Base-by-base conservation (phyloP, 768 basidiomycete genomes). In the Agrocybe pediades region DNA sequence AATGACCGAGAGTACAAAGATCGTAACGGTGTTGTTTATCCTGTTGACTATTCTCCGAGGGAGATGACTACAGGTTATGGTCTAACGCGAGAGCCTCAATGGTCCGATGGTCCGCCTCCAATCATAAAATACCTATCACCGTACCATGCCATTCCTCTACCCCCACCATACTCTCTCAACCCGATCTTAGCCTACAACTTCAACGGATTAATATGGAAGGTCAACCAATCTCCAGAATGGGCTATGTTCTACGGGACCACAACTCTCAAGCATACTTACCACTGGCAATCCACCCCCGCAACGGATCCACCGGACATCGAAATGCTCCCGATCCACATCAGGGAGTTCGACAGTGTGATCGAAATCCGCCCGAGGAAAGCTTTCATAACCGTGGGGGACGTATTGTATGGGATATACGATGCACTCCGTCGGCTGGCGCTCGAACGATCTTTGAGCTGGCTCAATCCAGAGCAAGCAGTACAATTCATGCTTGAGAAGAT, bases 221-320 rank as follows among this genome's bases (percentile, higher is more conserved):
- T 50, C 6, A 26, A 50, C 16, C 49, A 50, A n/a, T 25, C 49
- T 15, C 40, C 49, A 0, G 11, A 50, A 17, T 42, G n/a, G 9
- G 49, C 49, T 8, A n/a, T n/a, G 23, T 24, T 24, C 7, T 15
- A 40, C 3, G 49, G 39, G 15, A 27, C n/a, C 39, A 26, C 40
- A 3, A 17, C 23, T 24, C 26, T 26, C 17, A 13, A n/a, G 15
- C 11, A 23, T 24, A n/a, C 36, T 1, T 50, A 50, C 39, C 49
- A 50, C 49, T 50, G 49, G 49, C 40, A 50, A 19, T 42, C 41
- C 3, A 6, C 11, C 1, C 40, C 49, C 15, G 49, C 49, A 6
- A 50, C 49, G 0, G 17, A 41, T 16, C 49, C 49, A 2, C 9
- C n/a, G 23, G 29, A 15, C 2, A 19, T 41, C 2, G 29, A 24